phyloP scores from a whole-genome alignment of 805 yeast species.

The Tetrapisispora phaffii region DNA sequence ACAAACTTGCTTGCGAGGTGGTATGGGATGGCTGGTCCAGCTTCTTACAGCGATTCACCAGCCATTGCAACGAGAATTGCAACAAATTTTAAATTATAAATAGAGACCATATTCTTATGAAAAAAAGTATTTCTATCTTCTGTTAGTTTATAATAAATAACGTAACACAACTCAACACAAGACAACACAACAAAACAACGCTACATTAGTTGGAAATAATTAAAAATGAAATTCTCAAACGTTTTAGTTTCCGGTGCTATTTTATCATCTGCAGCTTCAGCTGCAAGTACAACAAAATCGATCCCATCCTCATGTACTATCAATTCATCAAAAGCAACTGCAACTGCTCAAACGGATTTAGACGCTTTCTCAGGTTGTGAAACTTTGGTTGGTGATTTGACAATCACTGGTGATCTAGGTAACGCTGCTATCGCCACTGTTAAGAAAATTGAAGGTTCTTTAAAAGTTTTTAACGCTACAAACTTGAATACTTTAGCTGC shows the following conservation, averaged over 20 bases:
- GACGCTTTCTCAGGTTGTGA: slow-evolving; percentile 65
- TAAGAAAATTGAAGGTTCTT: slow-evolving; percentile 66
- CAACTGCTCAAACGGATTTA: slow-evolving; percentile 70
- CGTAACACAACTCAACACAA: neutral
- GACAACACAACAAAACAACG: too few relatives aligned
- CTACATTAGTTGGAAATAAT: too few relatives aligned
- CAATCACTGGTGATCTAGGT: slow-evolving; percentile 56
- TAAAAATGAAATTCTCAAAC: slow-evolving; percentile 3
- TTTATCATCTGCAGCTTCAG: slow-evolving; percentile 2
- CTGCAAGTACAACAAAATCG: slow-evolving; percentile 15
- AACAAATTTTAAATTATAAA: too few relatives aligned
- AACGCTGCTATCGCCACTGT: slow-evolving; percentile 65
- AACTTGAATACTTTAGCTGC: slow-evolving; percentile 59
- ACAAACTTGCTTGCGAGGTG: too few relatives aligned
- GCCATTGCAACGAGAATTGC: too few relatives aligned
- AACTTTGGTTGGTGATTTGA: slow-evolving; percentile 71
- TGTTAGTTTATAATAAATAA: too few relatives aligned
- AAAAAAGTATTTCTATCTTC: too few relatives aligned
- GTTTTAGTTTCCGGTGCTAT: neutral
- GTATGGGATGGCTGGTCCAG: too few relatives aligned
- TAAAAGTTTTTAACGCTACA: slow-evolving; percentile 58
- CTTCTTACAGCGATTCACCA: too few relatives aligned
- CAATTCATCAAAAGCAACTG: slow-evolving; percentile 46
- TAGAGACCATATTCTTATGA: too few relatives aligned
- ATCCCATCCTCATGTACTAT: slow-evolving; percentile 59